Percentiles rank a stretch among this genome's conserved stretches.
Conservation (phyloP, 129 eudicot species). For the Flaveria linearis region DNA sequence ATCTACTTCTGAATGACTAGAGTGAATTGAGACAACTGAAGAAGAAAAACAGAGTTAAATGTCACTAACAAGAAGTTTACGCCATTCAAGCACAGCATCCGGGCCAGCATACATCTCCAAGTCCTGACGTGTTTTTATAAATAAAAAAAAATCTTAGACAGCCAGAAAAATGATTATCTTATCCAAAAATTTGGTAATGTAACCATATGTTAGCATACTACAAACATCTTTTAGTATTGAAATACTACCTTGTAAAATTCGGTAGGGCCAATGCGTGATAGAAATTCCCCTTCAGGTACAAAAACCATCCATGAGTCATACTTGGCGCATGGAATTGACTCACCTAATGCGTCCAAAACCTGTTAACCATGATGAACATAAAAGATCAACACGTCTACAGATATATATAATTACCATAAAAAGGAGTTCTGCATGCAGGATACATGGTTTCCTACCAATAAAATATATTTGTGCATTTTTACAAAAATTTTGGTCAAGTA, state of each 20-base stretch:
- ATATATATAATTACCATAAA: not conserved
- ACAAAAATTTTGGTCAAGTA: conserved; percentile 3
- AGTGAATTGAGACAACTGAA: not conserved
- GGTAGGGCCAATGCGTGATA: conserved; percentile 94
- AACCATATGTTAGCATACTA: not conserved
- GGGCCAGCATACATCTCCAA: conserved; percentile 81
- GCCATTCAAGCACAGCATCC: conserved; percentile 88
- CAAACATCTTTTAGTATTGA: not conserved
- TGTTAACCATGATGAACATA: conserved; percentile 32
- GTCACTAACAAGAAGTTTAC: conserved; percentile 82
- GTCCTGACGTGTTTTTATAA: conserved; percentile 53
- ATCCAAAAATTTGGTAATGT: not conserved
- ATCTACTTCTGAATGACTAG: no score
- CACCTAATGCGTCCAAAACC: conserved; percentile 98
- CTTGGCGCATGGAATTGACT: conserved; percentile 78
- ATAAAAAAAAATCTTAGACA: not conserved
- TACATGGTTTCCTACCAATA: not conserved
- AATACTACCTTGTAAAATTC: conserved; percentile 78
- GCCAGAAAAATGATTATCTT: not conserved
- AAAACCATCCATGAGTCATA: conserved; percentile 98
- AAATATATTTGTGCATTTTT: not conserved
- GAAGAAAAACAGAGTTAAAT: conserved; percentile 20
- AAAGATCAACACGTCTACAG: not conserved
- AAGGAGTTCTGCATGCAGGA: not conserved
- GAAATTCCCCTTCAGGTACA: conserved; percentile 93